Conservation (phyloP, 805 yeast species). For the Saturnispora halmiae region DNA sequence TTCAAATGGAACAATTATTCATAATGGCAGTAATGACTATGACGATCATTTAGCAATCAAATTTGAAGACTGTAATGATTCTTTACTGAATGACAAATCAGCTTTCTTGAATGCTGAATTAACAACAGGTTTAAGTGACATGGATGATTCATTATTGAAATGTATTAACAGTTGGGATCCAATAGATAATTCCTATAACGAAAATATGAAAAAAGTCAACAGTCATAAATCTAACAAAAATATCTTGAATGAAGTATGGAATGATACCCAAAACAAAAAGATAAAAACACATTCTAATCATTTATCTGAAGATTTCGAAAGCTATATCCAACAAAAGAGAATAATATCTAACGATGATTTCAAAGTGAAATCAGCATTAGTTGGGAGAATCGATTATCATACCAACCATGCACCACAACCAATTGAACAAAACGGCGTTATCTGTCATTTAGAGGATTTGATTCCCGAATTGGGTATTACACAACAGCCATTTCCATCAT, state of each 20-base stretch:
- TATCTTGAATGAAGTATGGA: slow-evolving; percentile 23
- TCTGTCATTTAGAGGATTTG: slow-evolving; percentile 13
- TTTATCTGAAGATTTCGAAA: slow-evolving; percentile 21
- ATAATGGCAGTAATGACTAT: background rate
- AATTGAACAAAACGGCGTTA: slow-evolving; percentile 20
- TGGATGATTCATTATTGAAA: slow-evolving; percentile 34
- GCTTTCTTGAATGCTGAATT: slow-evolving; percentile 4
- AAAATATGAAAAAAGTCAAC: too few relatives aligned
- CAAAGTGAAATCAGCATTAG: slow-evolving; percentile 22
- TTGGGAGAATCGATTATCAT: slow-evolving; percentile 16
- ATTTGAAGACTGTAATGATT: slow-evolving; percentile 2
- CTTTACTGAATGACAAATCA: background rate
- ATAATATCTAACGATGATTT: slow-evolving; percentile 21
- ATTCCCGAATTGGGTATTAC: slow-evolving; percentile 27
- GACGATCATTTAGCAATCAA: background rate
- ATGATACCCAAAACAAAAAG: slow-evolving; percentile 1
- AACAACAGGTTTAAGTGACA: slow-evolving; percentile 3
- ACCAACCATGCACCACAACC: slow-evolving; percentile 10
- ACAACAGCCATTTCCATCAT: slow-evolving; percentile 12
- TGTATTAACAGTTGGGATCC: slow-evolving; percentile 32
- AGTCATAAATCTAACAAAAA: slow-evolving; percentile 14
- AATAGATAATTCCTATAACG: slow-evolving; percentile 7
- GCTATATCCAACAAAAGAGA: slow-evolving; percentile 25
- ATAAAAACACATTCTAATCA: slow-evolving; percentile 1
- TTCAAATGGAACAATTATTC: slow-evolving; percentile 6